Base-by-base conservation (phyloP, 495 filamentous ascomycete genomes). In the Hypoxylon crocopeplum region DNA sequence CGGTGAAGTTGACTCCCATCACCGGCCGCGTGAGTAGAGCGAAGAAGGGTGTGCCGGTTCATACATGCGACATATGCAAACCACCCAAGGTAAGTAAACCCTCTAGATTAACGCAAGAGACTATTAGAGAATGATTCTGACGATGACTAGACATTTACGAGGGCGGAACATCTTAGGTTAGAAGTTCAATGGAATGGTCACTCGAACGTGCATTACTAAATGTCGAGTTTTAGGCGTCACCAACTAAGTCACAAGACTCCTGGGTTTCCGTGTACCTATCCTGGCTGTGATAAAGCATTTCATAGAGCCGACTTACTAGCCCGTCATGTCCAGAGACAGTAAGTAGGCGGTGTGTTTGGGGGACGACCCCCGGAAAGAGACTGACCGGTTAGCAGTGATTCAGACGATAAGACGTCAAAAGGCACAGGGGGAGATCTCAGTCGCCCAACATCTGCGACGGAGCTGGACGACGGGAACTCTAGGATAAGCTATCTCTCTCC, bases 311-410 rank as follows among this genome's bases (percentile, higher is more conserved):
- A 97, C 72, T 75, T 97, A 19, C 79, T 95, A 22, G 77, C 81
- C 21, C 86, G 92, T 44, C 92, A 97, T 69, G 80, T 87, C 68
- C 88, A 92, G 66, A 84, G 88, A 82, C 90, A 93, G 91, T 93
- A 74, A 79, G 89, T 72, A 11, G 21, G 6, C 27, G 10, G 16
- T 34, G 3, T 13, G 22, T 5, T 37, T 16, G 21, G 32, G 30
- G 17, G 0, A 47, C 10, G 15, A 25, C 20, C 5, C 30, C 6
- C 8, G n/a, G 20, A 12, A n/a, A n/a, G n/a, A n/a, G 24, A 27
- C 24, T 8, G 24, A 27, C 24, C 3, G 24, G 24, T 27, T 27
- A 8, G 24, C 12, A 79, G 75, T 51, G 75, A 79, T 15, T 63
- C 71, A 39, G 76, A 75, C 22, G 74, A 77, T 27, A 71, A 62